A percentile compares a stretch with the other conserved stretches of the same genome.
Evolutionary conservation across 2,329 filamentous ascomycete genomes (phyloP).

Genomic region (Colletotrichum australisinense): DNA sequence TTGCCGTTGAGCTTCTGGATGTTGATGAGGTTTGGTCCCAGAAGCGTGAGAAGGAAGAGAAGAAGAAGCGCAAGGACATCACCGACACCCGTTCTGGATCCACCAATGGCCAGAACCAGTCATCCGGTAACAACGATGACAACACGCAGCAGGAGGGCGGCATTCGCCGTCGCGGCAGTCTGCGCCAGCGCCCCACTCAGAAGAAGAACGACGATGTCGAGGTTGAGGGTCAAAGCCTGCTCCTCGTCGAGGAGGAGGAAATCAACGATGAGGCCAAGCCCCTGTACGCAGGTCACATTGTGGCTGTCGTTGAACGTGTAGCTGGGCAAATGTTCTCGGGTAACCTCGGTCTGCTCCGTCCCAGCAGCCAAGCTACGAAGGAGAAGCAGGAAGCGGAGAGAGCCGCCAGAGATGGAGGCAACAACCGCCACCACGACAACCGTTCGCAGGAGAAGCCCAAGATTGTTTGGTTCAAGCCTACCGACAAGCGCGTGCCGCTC

Average conservation of each 20-base stretch:
- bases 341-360: conserved; percentile 91
- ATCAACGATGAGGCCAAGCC: conserved; percentile 99
- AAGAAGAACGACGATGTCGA: conserved; percentile 99
- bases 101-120: conserved; percentile 77
- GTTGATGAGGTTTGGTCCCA: conserved; percentile 99
- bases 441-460: conserved; percentile 97
- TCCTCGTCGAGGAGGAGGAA: conserved; percentile 97
- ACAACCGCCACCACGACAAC: conserved; percentile 78
- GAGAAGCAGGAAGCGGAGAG: conserved; percentile 99
- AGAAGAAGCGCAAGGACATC: conserved; percentile 99
- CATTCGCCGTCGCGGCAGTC: conserved; percentile 90
- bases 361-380: conserved; percentile 98
- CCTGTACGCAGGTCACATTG: conserved; percentile 95
- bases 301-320: conserved; percentile 96
- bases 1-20: conserved; percentile 94
- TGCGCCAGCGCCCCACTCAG: conserved; percentile 95
- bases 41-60: conserved; percentile 99
- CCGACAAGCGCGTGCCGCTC: conserved; percentile 96
- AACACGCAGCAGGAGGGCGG: conserved; percentile 80
- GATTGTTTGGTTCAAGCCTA: conserved; percentile 99
- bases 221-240: conserved; percentile 95
- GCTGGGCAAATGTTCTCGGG: conserved; percentile 99
- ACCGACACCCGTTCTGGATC: conserved; percentile 87
- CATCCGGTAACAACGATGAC: conserved; percentile 70
- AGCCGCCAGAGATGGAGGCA: conserved; percentile 85